These are phyloP conservation scores for Lanmaoa pseudosensibilis DNA, from an alignment of 768 basidiomycete genomes.

Conservation along the genomic window DNA sequence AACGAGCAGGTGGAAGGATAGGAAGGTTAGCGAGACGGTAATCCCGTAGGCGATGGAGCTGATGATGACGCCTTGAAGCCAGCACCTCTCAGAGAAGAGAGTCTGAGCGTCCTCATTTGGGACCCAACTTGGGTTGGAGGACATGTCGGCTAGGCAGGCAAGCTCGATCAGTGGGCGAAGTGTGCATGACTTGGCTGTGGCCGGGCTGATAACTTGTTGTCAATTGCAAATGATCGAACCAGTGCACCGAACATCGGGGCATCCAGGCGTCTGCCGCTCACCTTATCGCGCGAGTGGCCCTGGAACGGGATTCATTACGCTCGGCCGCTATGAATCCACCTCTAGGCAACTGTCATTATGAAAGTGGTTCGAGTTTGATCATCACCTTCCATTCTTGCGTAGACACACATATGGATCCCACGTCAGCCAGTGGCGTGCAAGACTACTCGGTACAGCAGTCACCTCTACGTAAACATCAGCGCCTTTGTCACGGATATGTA, in stretches of 20 bases:
- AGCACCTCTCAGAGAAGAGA: constrained; percentile 19
- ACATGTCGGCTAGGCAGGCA: constrained; percentile 2
- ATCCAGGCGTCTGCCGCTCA: neutral
- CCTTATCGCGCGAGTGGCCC: neutral
- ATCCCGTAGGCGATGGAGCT: constrained; percentile 13
- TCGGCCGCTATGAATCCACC: neutral
- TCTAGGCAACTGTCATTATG: neutral
- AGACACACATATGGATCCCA: too few relatives aligned
- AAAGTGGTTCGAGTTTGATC: too few relatives aligned
- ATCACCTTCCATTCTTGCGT: too few relatives aligned
- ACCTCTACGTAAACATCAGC: too few relatives aligned
- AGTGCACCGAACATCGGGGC: neutral
- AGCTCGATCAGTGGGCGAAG: neutral
- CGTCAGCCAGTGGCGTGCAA: too few relatives aligned
- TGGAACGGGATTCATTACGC: neutral
- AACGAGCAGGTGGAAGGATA: constrained; percentile 12
- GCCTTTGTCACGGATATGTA: neutral
- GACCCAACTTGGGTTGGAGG: constrained; percentile 20
- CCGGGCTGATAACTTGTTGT: neutral
- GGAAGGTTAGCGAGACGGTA: constrained; percentile 1
- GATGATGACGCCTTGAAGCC: constrained; percentile 19
- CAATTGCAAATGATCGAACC: neutral
- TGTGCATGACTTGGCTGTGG: neutral
- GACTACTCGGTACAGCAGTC: too few relatives aligned
- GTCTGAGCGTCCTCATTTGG: constrained; percentile 9